Percentiles rank a stretch among this genome's conserved stretches.
Evolutionary conservation across 2,329 filamentous ascomycete species (phyloP).

Genomic region (Penicillium sp.): DNA sequence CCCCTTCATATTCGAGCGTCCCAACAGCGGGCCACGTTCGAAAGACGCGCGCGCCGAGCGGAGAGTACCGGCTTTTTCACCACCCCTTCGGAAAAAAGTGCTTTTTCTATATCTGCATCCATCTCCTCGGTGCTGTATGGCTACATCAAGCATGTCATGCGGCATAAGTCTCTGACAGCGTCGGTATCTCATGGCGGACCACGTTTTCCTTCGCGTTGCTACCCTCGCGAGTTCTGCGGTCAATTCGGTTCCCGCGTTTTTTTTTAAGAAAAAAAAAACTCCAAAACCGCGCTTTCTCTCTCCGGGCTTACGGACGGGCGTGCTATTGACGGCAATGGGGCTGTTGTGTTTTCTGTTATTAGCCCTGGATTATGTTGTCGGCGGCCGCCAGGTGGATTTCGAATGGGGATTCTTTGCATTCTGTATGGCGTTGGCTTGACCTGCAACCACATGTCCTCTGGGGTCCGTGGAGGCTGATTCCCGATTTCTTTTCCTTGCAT

Average conservation of each 20-base stretch:
- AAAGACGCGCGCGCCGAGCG: conserved; percentile 41
- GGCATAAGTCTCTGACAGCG: conserved; percentile 42
- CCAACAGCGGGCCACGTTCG: conserved; percentile 35
- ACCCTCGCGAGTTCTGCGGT: conserved; percentile 27
- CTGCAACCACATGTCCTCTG: conserved; percentile 35
- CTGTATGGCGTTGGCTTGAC: conserved; percentile 44
- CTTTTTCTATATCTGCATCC: conserved; percentile 39
- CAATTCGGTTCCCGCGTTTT: conserved; percentile 13
- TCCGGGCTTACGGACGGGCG: conserved; percentile 19
- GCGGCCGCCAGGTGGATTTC: conserved; percentile 12
- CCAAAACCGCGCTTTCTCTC: conserved; percentile 26
- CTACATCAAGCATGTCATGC: conserved; percentile 42
- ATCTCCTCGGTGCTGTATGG: conserved; percentile 39
- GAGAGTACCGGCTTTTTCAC: conserved; percentile 34
- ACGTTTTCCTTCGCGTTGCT: conserved; percentile 24
- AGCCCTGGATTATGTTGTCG: background rate
- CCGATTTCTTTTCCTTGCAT: conserved; percentile 25
- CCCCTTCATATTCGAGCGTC: conserved; percentile 45
- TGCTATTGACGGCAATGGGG: conserved; percentile 3
- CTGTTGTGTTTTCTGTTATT: conserved; percentile 3
- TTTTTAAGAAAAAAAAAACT: conserved; percentile 9
- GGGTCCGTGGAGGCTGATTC: conserved; percentile 34
- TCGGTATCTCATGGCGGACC: conserved; percentile 42
- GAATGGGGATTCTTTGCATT: conserved; percentile 40
- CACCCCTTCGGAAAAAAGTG: conserved; percentile 37